Conservation (phyloP, 2,329 filamentous ascomycete species). For the Capronia americana region DNA sequence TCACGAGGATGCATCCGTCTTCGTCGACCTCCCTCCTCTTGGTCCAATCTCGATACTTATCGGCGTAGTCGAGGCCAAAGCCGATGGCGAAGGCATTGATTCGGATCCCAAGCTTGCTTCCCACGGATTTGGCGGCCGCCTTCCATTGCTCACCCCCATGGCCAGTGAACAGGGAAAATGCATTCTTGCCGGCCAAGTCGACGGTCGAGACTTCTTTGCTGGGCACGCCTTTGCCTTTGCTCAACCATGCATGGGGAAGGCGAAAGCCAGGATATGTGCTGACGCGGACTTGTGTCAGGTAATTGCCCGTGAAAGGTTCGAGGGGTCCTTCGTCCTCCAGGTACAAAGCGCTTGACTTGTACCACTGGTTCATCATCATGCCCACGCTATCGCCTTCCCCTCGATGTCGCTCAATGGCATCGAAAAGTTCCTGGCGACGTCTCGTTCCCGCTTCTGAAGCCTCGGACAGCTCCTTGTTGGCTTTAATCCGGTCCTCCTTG, state of each 20-base stretch:
- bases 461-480: conserved; percentile 51
- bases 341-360: conserved; percentile 53
- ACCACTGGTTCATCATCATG: conserved; percentile 66
- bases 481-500: conserved; percentile 47
- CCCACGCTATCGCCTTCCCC: conserved; percentile 64
- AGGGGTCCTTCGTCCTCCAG: conserved; percentile 52
- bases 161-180: conserved; percentile 60
- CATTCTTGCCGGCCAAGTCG: conserved; percentile 64
- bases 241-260: conserved; percentile 69
- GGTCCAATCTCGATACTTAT: conserved; percentile 67
- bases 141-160: conserved; percentile 63
- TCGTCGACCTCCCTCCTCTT: conserved; percentile 61
- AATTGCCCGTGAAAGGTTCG: conserved; percentile 45
- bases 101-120: conserved; percentile 51
- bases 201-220: conserved; percentile 61
- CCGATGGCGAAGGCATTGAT: conserved; percentile 62
- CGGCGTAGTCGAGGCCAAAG: conserved; percentile 64
- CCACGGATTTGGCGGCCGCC: conserved; percentile 52
- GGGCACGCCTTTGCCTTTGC: conserved; percentile 55
- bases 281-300: conserved; percentile 51
- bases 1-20: conserved; percentile 62
- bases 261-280: conserved; percentile 65
- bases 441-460: conserved; percentile 46
- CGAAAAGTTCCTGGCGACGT: conserved; percentile 49
- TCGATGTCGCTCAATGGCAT: conserved; percentile 51